Evolutionary conservation across 2,329 filamentous ascomycete species (phyloP).

Genomic region (Gnomoniopsis sp.): DNA sequence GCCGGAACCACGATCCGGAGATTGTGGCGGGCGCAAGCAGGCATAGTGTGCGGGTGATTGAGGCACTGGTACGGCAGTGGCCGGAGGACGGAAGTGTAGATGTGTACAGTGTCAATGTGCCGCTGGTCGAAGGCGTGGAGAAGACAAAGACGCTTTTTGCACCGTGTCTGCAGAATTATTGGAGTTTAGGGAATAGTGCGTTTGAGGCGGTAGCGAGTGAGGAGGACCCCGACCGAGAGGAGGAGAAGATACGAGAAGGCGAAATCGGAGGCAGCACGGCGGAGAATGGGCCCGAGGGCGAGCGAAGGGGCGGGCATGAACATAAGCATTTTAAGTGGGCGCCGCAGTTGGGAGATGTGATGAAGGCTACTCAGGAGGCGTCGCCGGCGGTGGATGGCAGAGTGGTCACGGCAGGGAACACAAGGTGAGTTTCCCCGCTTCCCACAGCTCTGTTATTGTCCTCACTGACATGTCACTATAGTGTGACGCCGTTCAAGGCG

Average conservation of each 20-base stretch:
- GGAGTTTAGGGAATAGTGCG: constrained; percentile 72
- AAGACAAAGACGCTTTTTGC: constrained; percentile 75
- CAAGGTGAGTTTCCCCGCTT: constrained; percentile 57
- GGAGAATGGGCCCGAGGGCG: constrained; percentile 29
- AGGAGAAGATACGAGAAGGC: constrained; percentile 68
- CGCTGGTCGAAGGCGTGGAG: constrained; percentile 73
- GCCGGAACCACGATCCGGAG: constrained; percentile 74
- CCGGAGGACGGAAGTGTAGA: constrained; percentile 63
- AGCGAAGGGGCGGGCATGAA: constrained; percentile 47
- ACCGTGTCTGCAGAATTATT: constrained; percentile 84
- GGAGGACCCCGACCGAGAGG: constrained; percentile 66
- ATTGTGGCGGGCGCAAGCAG: constrained; percentile 76
- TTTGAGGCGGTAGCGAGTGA: constrained; percentile 76
- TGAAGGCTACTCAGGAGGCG: constrained; percentile 77
- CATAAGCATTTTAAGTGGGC: constrained; percentile 96
- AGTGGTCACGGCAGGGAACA: constrained; percentile 83
- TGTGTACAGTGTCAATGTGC: constrained; percentile 90
- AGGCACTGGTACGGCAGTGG: constrained; percentile 76
- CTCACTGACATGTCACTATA: constrained; percentile 32
- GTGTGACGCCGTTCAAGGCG: constrained; percentile 84
- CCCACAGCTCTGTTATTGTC: not conserved
- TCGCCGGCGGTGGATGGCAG: constrained; percentile 86
- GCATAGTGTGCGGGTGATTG: constrained; percentile 73
- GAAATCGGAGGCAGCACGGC: constrained; percentile 34
- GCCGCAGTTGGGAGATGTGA: constrained; percentile 82